Evolutionary conservation across 352 stramenopile species (phyloP).

Genomic region (Blastocystis sp.): DNA sequence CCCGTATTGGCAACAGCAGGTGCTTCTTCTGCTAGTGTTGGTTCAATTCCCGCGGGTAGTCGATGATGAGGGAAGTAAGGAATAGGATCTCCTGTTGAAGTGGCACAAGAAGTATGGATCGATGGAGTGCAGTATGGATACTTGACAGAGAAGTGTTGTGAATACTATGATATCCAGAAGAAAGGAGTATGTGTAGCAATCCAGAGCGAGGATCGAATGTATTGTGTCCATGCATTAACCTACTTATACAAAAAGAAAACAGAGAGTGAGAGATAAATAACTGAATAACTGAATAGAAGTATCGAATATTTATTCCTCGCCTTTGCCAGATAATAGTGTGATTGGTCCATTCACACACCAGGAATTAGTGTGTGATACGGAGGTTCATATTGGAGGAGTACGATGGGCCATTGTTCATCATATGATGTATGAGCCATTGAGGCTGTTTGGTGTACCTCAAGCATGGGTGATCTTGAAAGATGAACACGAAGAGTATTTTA

Average conservation of each 20-base stretch:
- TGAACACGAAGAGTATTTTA: slow-evolving; percentile 8
- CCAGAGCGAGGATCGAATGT: slow-evolving; percentile 21
- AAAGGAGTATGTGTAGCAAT: background rate
- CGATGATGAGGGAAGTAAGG: background rate
- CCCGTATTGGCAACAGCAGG: background rate
- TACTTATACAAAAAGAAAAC: slow-evolving; percentile 21
- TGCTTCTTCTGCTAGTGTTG: background rate
- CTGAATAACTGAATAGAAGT: background rate
- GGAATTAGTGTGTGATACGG: slow-evolving; percentile 39
- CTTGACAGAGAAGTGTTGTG: slow-evolving; percentile 14
- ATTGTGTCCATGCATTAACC: slow-evolving; percentile 31
- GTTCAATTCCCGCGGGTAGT: slow-evolving; percentile 7
- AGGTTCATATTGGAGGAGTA: background rate
- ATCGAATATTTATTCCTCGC: background rate
- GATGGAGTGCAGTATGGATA: slow-evolving; percentile 35
- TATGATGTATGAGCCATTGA: slow-evolving; percentile 59
- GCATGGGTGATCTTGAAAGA: slow-evolving; percentile 31
- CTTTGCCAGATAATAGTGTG: background rate
- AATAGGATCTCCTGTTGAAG: slow-evolving; percentile 7
- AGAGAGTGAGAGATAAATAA: background rate
- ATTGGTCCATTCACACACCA: background rate
- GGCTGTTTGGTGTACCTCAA: slow-evolving; percentile 25
- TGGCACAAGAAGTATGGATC: slow-evolving; percentile 8
- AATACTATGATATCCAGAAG: slow-evolving; percentile 9
- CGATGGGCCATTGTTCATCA: slow-evolving; percentile 56